Evolutionary conservation across 306 rosid species (phyloP), one percentile per base, ranked within the genome.

Genomic region (Ormosia emarginata): DNA sequence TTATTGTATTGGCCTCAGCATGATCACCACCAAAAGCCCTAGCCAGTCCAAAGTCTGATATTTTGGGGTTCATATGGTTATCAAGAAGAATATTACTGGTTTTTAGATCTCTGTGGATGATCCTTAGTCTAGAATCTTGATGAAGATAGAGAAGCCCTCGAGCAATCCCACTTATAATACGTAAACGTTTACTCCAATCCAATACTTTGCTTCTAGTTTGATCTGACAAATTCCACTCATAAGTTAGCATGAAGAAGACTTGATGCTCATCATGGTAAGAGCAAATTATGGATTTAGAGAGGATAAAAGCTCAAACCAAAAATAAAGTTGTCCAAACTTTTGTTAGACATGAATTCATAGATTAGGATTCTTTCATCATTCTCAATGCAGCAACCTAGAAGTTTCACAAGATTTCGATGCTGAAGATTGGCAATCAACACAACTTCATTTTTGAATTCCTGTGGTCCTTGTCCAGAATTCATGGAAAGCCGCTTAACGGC

Each of bases 71-170:
- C 87, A 91, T 44, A 30, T 85, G 67, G 4, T 10, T 12, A 50
- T 91, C 91, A 11, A 89, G 82, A 5, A 91, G 44, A 53, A 91
- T 52, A 53, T 91, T 91, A 46, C 94, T 84, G 0, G 86, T 63
- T 75, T 91, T 91, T 5, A 89, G 80, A 37, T 90, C 90, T 41
- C 92, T 82, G 33, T 91, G 94, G 14, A 91, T 83, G 9, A 89
- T 90, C 61, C 86, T 84, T 4, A 88, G 73, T n/a, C 88, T 77
- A 6, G 91, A 90, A 75, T 90, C 91, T 74, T 82, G 83, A 9
- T 90, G 90, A 70, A 90, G 90, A 78, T 88, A 90, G 0, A 88
- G 68, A 49, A 88, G 69, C 2, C 90, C 90, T 75, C 82, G 65
- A 53, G 90, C 88, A 55, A 90, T 81, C n/a, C 89, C 86, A n/a